Evolutionary conservation across 2,329 filamentous ascomycete species (phyloP).

Genomic region (Pseudogymnoascus pannorum): DNA sequence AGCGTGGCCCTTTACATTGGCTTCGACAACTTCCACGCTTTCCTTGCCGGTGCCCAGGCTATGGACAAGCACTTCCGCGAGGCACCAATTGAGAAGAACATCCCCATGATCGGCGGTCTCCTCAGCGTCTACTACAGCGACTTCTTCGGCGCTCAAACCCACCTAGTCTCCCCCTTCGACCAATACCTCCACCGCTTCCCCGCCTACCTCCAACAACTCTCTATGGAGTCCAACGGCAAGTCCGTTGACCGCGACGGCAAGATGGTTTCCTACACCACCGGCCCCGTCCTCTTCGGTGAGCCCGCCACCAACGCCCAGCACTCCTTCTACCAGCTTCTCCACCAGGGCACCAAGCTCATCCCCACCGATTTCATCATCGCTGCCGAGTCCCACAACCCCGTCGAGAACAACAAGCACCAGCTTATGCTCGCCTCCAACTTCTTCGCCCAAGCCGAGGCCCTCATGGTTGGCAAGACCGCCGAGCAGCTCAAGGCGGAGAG

Average conservation of each 20-base stretch:
- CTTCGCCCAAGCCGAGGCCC: slow-evolving; percentile 79
- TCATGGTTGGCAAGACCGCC: slow-evolving; percentile 85
- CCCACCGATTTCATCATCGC: slow-evolving; percentile 97
- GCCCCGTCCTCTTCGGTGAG: slow-evolving; percentile 93
- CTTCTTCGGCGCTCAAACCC: slow-evolving; percentile 97
- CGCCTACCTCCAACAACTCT: slow-evolving; percentile 96
- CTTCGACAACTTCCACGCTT: slow-evolving; percentile 95
- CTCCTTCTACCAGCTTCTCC: slow-evolving; percentile 99
- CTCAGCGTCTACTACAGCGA: slow-evolving; percentile 98
- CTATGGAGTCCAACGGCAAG: slow-evolving; percentile 99
- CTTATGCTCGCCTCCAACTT: slow-evolving; percentile 93
- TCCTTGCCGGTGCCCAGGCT: slow-evolving; percentile 86
- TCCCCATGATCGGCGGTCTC: slow-evolving; percentile 83
- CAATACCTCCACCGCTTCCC: slow-evolving; percentile 99
- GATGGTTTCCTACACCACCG: slow-evolving; percentile 95
- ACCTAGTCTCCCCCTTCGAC: slow-evolving; percentile 95
- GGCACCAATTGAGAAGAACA: slow-evolving; percentile 88
- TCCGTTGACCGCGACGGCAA: slow-evolving; percentile 83
- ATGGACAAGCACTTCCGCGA: slow-evolving; percentile 99
- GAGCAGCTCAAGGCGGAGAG: slow-evolving; percentile 73
- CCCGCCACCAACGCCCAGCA: slow-evolving; percentile 98
- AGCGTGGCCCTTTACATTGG: slow-evolving; percentile 93
- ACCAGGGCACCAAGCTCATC: slow-evolving; percentile 98
- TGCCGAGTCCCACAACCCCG: slow-evolving; percentile 92
- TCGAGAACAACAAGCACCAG: slow-evolving; percentile 88